These are phyloP conservation scores for Ustilago trichophora DNA, from an alignment of 1,284 basidiomycete species.

Conservation along the genomic window DNA sequence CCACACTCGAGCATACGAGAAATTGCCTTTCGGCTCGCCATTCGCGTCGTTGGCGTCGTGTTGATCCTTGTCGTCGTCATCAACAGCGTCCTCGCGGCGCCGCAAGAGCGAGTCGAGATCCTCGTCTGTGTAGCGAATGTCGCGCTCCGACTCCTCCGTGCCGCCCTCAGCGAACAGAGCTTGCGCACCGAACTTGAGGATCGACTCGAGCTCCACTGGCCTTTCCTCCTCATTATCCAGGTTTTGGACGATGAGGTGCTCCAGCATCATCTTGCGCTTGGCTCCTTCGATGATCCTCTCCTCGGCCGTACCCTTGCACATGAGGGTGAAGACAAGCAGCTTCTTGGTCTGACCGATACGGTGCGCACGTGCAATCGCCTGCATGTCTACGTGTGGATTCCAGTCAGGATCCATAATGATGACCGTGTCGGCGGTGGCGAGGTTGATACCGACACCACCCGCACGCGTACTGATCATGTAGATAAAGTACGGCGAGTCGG, in stretches of 20 bases:
- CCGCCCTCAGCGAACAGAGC: constrained; percentile 65
- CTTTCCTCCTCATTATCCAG: constrained; percentile 54
- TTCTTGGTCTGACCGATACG: constrained; percentile 70
- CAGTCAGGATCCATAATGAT: constrained; percentile 93
- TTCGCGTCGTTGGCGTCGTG: constrained; percentile 7
- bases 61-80: constrained; percentile 36
- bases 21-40: constrained; percentile 38
- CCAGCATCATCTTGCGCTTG: constrained; percentile 65
- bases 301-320: constrained; percentile 67
- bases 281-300: constrained; percentile 65
- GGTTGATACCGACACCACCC: constrained; percentile 68
- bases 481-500: constrained; percentile 74
- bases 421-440: constrained; percentile 80
- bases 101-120: constrained; percentile 64
- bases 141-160: constrained; percentile 53
- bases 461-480: constrained; percentile 65
- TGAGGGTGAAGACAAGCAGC: constrained; percentile 67
- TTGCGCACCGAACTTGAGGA: constrained; percentile 65
- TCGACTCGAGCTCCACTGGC: constrained; percentile 60
- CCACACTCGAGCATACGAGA: constrained; percentile 66
- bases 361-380: constrained; percentile 90
- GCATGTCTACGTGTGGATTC: constrained; percentile 82
- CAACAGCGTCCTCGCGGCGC: constrained; percentile 50
- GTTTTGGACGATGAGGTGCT: constrained; percentile 66
- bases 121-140: constrained; percentile 61